Evolutionary conservation across 208 protist species (phyloP).

Genomic region (Phytomonas sp.): DNA sequence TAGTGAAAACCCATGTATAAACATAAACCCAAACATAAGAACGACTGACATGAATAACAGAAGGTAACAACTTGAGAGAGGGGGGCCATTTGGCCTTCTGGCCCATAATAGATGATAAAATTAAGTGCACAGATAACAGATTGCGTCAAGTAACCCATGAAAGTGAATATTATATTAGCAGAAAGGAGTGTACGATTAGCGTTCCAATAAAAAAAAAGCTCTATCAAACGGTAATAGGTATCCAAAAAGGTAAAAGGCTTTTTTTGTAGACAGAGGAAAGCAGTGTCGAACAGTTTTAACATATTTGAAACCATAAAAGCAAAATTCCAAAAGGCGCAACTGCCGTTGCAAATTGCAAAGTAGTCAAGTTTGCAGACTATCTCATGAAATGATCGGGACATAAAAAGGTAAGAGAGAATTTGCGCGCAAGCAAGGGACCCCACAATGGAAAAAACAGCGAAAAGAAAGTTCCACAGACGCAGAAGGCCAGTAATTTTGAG

Average conservation of each 20-base stretch:
- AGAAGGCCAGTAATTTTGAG: slow-evolving; percentile 32
- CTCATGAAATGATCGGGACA: slow-evolving; percentile 25
- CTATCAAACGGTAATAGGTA: slow-evolving; percentile 79
- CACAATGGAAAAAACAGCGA: slow-evolving; percentile 54
- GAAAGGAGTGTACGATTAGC: slow-evolving; percentile 33
- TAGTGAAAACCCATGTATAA: neutral
- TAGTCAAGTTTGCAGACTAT: slow-evolving; percentile 33
- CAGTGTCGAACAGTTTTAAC: slow-evolving; percentile 61
- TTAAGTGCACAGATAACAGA: slow-evolving; percentile 90
- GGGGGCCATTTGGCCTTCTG: slow-evolving; percentile 24
- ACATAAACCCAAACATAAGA: neutral
- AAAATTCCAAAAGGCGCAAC: slow-evolving; percentile 49
- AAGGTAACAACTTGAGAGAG: slow-evolving; percentile 50
- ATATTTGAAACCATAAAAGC: slow-evolving; percentile 63
- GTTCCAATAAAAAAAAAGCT: slow-evolving; percentile 77
- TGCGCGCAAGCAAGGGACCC: slow-evolving; percentile 37
- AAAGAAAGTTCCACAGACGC: slow-evolving; percentile 55
- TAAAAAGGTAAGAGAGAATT: slow-evolving; percentile 18
- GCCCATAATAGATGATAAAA: slow-evolving; percentile 38
- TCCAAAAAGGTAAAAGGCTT: slow-evolving; percentile 63
- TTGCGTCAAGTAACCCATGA: slow-evolving; percentile 87
- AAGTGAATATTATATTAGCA: slow-evolving; percentile 63
- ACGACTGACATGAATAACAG: neutral
- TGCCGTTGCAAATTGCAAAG: slow-evolving; percentile 31
- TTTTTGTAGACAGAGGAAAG: slow-evolving; percentile 55